Percentiles rank a stretch among this genome's conserved stretches.
Conservation (phyloP, 140 eudicot genomes). For the Stevia rebaudiana region DNA sequence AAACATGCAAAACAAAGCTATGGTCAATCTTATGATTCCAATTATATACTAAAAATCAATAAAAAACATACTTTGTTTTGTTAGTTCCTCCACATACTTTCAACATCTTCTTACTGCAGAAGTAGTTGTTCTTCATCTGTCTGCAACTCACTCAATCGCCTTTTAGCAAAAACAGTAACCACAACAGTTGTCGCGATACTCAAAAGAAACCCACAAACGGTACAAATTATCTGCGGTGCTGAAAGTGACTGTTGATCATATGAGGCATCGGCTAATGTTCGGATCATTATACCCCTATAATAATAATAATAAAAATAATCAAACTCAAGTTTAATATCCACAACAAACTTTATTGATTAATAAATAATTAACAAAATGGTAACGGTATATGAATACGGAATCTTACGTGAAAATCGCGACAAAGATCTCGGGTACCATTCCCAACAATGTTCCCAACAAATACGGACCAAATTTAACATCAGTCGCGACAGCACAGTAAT, state of each 20-base stretch:
- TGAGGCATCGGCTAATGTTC: conserved; percentile 82
- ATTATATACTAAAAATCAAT: conserved; percentile 22
- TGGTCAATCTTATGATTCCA: conserved; percentile 3
- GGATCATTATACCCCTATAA: conserved; percentile 73
- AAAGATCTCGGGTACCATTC: conserved; percentile 87
- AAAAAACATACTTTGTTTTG: conserved; percentile 20
- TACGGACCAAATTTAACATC: conserved; percentile 79
- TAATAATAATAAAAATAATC: no score
- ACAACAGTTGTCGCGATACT: conserved; percentile 53
- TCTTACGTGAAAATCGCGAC: conserved; percentile 89
- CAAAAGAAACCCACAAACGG: conserved; percentile 56
- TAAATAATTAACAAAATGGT: background rate
- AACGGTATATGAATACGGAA: background rate
- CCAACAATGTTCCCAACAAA: conserved; percentile 63
- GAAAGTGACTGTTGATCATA: conserved; percentile 52
- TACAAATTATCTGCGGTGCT: conserved; percentile 55
- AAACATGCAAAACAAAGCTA: conserved; percentile 17
- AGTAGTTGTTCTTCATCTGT: conserved; percentile 64
- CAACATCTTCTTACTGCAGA: conserved; percentile 38
- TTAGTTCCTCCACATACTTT: conserved; percentile 17
- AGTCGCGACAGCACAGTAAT: conserved; percentile 85
- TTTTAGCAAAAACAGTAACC: conserved; percentile 66
- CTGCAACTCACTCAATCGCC: conserved; percentile 64
- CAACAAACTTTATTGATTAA: background rate
- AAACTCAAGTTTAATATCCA: background rate